Percentiles rank a stretch among this genome's conserved stretches.
Conservation (phyloP, 306 rosid species). For the Boehmeria nivea region DNA sequence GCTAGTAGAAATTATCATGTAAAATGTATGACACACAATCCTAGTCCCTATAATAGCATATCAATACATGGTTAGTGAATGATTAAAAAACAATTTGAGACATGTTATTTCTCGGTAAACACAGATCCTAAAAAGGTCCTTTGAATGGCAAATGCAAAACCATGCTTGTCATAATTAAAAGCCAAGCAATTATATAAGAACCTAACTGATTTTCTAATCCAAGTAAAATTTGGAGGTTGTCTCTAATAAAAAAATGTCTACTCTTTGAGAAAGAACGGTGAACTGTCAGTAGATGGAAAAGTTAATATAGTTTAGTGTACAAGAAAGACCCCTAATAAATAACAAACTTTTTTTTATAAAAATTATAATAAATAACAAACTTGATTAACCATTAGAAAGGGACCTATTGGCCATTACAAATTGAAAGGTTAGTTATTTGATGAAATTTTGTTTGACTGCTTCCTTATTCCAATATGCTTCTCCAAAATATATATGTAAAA, state of each 20-base stretch:
- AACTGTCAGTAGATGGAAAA: background rate
- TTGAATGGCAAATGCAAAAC: background rate
- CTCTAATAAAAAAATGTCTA: background rate
- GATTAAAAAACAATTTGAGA: too few species aligned
- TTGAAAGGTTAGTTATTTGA: too few species aligned
- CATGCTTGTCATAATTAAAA: too few species aligned
- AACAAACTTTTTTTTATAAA: too few species aligned
- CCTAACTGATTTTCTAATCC: background rate
- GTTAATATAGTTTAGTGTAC: background rate
- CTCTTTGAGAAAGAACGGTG: background rate
- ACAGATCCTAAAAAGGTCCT: too few species aligned
- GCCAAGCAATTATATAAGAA: background rate
- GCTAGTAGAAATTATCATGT: too few species aligned
- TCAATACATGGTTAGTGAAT: too few species aligned
- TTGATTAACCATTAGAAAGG: too few species aligned
- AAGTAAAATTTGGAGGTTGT: conserved; percentile 3
- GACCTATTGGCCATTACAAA: too few species aligned
- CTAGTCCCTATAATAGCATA: too few species aligned
- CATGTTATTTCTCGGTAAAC: too few species aligned
- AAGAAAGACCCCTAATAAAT: background rate
- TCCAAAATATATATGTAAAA: background rate
- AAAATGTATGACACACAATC: too few species aligned
- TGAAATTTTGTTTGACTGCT: background rate
- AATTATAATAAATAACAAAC: background rate
- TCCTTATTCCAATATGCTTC: background rate